These are phyloP conservation scores for Skeletonema costatum DNA, from an alignment of 108 stramenopile species.

Conservation along the genomic window DNA sequence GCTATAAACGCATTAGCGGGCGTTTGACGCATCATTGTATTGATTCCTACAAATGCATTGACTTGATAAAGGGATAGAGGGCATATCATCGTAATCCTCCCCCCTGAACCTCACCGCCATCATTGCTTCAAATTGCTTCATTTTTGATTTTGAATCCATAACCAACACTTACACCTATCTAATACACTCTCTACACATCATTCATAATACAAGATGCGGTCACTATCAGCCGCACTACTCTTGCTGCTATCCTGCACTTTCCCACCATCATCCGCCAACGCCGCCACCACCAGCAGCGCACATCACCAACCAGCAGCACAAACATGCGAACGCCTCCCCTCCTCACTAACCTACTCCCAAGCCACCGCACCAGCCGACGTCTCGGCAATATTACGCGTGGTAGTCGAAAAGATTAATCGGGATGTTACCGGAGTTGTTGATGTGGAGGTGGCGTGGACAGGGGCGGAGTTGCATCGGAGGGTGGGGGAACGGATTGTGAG, in stretches of 20 bases:
- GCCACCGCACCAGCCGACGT: constrained; percentile 84
- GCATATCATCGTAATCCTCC: too few species aligned
- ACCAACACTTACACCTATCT: too few species aligned
- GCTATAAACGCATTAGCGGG: too few species aligned
- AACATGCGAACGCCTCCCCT: constrained; percentile 74
- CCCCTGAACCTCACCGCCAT: too few species aligned
- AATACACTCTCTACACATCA: too few species aligned
- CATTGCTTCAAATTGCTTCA: too few species aligned
- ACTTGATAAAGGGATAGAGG: too few species aligned
- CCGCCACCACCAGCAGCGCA: neutral
- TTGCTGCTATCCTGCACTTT: neutral
- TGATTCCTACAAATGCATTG: too few species aligned
- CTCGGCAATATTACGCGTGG: constrained; percentile 73
- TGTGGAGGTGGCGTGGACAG: constrained; percentile 85
- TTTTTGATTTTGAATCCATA: too few species aligned
- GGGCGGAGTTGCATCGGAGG: constrained; percentile 77
- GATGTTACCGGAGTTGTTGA: constrained; percentile 83
- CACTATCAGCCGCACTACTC: neutral
- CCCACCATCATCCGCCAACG: neutral
- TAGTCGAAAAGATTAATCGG: constrained; percentile 76
- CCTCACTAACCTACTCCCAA: constrained; percentile 78
- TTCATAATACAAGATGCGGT: neutral
- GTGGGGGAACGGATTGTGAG: constrained; percentile 82
- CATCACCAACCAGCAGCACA: neutral
- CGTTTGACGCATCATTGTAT: too few species aligned